phyloP scores from a whole-genome alignment of 768 basidiomycete genomes.

The Termitomyces sp. region DNA sequence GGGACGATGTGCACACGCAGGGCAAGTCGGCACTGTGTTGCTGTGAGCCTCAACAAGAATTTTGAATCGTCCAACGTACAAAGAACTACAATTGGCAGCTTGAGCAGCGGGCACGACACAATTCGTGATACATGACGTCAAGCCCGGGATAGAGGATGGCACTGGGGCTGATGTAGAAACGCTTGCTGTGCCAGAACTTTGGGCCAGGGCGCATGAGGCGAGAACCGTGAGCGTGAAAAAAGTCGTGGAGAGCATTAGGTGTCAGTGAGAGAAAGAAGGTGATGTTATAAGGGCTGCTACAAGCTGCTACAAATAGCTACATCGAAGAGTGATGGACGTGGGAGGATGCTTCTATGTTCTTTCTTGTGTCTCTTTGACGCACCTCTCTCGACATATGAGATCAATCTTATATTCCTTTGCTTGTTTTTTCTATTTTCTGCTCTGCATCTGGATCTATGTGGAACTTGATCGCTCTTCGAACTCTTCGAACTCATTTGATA shows the following conservation, averaged over 20 bases:
- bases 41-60: not conserved
- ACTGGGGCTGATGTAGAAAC: not conserved
- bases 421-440: too few relatives aligned
- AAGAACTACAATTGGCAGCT: not conserved
- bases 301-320: not conserved
- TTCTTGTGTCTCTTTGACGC: not conserved
- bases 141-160: not conserved
- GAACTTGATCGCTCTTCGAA: too few relatives aligned
- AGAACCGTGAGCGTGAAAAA: slow-evolving; percentile 7
- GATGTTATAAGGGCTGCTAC: not conserved
- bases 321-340: not conserved
- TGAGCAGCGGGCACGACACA: slow-evolving; percentile 9
- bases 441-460: too few relatives aligned
- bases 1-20: slow-evolving; percentile 14
- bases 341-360: not conserved
- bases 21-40: slow-evolving; percentile 2
- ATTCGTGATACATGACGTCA: slow-evolving; percentile 5
- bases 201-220: slow-evolving; percentile 4
- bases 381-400: too few relatives aligned
- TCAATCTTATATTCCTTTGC: too few relatives aligned
- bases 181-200: not conserved
- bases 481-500: too few relatives aligned
- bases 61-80: not conserved
- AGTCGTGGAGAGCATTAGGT: slow-evolving; percentile 4
- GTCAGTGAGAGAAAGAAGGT: not conserved